phyloP scores from a whole-genome alignment of 805 yeast species.

The Metschnikowia lochheadii region DNA sequence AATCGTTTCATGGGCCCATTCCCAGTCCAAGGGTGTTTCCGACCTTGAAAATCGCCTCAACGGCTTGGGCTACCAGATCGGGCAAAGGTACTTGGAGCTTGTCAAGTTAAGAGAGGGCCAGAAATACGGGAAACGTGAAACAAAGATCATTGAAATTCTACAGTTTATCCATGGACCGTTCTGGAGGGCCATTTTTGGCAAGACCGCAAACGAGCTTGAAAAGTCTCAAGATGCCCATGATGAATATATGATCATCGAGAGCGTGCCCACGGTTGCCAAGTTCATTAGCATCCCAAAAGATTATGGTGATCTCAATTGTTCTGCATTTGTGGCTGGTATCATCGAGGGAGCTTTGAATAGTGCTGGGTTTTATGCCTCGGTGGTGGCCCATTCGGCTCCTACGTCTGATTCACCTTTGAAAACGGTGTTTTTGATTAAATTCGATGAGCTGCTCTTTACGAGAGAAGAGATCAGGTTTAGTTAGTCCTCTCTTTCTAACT shows the following conservation, averaged over 20 bases:
- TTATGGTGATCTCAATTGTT: conserved; percentile 70
- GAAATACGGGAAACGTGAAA: conserved; percentile 60
- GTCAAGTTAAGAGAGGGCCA: conserved; percentile 63
- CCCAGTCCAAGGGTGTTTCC: conserved; percentile 59
- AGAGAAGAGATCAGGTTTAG: conserved; percentile 48
- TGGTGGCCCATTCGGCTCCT: conserved; percentile 79
- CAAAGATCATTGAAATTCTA: conserved; percentile 58
- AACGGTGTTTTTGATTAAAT: conserved; percentile 74
- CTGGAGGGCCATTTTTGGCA: conserved; percentile 74
- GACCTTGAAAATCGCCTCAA: conserved; percentile 57
- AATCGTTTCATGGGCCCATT: conserved; percentile 61
- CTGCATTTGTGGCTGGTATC: conserved; percentile 81
- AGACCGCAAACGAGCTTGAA: conserved; percentile 69
- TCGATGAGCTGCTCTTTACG: conserved; percentile 53
- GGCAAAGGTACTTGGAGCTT: conserved; percentile 66
- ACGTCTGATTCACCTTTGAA: conserved; percentile 53
- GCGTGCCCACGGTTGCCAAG: conserved; percentile 64
- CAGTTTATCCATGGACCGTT: conserved; percentile 69
- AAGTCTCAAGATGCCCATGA: conserved; percentile 66
- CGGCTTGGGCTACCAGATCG: conserved; percentile 73
- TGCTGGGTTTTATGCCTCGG: conserved; percentile 67
- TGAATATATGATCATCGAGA: conserved; percentile 76
- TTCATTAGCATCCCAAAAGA: conserved; percentile 78
- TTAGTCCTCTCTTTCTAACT: background rate
- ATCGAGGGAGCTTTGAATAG: conserved; percentile 78